Conservation (phyloP, 768 basidiomycete species). For the Lactifluus piperatus region DNA sequence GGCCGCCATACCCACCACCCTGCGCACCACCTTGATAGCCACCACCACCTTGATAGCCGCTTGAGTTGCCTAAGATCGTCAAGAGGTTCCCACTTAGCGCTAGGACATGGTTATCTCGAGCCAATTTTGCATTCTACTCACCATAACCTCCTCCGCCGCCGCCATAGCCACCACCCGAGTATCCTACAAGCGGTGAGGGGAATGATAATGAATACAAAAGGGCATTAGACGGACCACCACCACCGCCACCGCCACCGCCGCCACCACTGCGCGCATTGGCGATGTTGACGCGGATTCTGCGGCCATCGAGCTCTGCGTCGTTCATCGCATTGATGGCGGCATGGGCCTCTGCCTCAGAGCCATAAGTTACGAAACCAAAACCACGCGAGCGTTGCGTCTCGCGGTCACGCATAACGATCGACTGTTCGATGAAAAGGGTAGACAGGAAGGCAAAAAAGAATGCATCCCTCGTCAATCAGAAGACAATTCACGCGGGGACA, state of each 20-base stretch:
- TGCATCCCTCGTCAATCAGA: background rate
- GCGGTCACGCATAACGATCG: conserved; percentile 97
- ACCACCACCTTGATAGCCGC: conserved; percentile 25
- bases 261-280: conserved; percentile 60
- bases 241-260: conserved; percentile 28
- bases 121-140: background rate
- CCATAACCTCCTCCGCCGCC: conserved; percentile 29
- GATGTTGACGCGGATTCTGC: conserved; percentile 82
- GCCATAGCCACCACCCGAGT: conserved; percentile 31
- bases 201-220: background rate
- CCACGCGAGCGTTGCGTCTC: conserved; percentile 96
- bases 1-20: conserved; percentile 20
- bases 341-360: conserved; percentile 54
- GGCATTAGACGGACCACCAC: conserved; percentile 31
- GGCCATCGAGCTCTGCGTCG: conserved; percentile 90
- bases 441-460: background rate
- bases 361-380: conserved; percentile 91
- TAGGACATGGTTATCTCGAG: background rate
- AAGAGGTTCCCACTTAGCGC: background rate
- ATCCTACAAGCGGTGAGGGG: conserved; percentile 15
- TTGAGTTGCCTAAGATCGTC: conserved; percentile 18
- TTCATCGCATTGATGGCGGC: conserved; percentile 69
- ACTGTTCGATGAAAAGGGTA: conserved; percentile 36
- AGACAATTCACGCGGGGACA: conserved; percentile 16
- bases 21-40: conserved; percentile 23